A percentile compares a stretch with the other conserved stretches of the same genome.
Evolutionary conservation across 208 protist genomes (phyloP).

Genomic region (Acanthamoeba healyi): DNA sequence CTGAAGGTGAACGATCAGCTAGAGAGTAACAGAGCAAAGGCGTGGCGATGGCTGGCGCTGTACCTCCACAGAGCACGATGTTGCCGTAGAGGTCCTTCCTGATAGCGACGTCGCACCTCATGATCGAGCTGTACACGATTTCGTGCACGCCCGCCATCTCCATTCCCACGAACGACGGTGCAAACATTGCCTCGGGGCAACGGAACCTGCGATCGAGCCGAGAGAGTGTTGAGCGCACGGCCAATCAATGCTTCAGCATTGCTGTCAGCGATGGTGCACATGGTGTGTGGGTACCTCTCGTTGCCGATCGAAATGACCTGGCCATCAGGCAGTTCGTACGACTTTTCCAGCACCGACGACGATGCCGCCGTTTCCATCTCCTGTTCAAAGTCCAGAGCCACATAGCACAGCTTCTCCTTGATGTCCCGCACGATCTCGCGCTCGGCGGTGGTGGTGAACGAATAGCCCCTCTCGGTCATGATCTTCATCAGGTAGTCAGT

Average conservation of each 20-base stretch:
- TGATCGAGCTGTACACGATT: slow-evolving; percentile 89
- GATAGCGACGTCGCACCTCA: slow-evolving; percentile 92
- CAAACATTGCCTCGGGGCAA: slow-evolving; percentile 14
- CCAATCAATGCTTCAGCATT: not conserved
- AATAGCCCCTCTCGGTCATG: slow-evolving; percentile 76
- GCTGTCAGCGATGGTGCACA: not conserved
- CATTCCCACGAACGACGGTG: slow-evolving; percentile 48
- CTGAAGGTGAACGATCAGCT: slow-evolving; percentile 97
- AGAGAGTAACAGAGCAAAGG: slow-evolving; percentile 93
- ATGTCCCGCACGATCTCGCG: slow-evolving; percentile 92
- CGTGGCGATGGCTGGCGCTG: no score
- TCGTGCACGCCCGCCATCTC: slow-evolving; percentile 82
- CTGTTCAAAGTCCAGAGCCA: slow-evolving; percentile 95
- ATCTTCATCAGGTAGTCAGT: slow-evolving; percentile 84
- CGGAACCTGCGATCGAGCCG: not conserved
- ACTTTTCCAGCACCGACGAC: slow-evolving; percentile 33
- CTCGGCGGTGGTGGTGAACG: slow-evolving; percentile 69
- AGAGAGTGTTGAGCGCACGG: not conserved
- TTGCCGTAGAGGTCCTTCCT: slow-evolving; percentile 95
- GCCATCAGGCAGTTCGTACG: slow-evolving; percentile 75
- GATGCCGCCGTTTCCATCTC: slow-evolving; percentile 93
- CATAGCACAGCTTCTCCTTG: slow-evolving; percentile 84
- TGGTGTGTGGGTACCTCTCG: slow-evolving; percentile 53
- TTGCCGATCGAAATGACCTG: slow-evolving; percentile 74
- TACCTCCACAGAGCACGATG: slow-evolving; percentile 95